Base-by-base conservation (phyloP, 768 basidiomycete species). In the Trametes villosa region DNA sequence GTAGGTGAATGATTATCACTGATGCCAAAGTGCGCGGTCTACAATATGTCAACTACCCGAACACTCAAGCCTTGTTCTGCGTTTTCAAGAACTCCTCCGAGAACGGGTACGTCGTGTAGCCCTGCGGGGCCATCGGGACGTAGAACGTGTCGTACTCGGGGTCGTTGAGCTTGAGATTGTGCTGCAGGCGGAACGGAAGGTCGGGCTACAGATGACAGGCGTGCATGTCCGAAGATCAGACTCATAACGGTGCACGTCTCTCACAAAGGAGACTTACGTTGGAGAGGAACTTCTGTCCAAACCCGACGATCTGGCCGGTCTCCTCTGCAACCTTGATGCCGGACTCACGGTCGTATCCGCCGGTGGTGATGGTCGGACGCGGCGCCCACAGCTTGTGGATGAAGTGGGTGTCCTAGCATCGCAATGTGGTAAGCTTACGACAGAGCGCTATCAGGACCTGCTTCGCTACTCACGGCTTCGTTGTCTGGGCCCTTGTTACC, bases 101-200 rank as follows among this genome's bases (percentile, higher is more conserved):
- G 45, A 60, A 61, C 20, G 63, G 63, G 31, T 62, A 67, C 38
- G 58, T 57, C 11, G 60, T 71, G 56, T 73, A 75, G 4, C 73
- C 73, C 18, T 54, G 51, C 0, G 62, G 33, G 18, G 70, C 72
- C 9, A 66, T 74, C 11, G 68, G 70, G 4, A 63, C 63, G 51
- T 79, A 82, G 63, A 79, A 81, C 2, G 78, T 80, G 7, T 60
- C 66, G 8, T 71, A 48, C 49, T 82, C 67, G 34, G 72, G 73
- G 4, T 58, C 40, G 29, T 66, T 75, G 2, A 80, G 65, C 0
- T 77, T 71, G 2, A 77, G 63, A 36, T 75, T 59, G 44, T 74
- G 67, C 60, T 68, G 63, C 17, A 80, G 54, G 7, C 79, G 70
- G 13, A 62, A 59, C 0, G 76, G 76, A 12, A 82, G 72, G 63